Base-by-base conservation (phyloP, 2,329 filamentous ascomycete genomes). In the Fusarium nisikadoi region DNA sequence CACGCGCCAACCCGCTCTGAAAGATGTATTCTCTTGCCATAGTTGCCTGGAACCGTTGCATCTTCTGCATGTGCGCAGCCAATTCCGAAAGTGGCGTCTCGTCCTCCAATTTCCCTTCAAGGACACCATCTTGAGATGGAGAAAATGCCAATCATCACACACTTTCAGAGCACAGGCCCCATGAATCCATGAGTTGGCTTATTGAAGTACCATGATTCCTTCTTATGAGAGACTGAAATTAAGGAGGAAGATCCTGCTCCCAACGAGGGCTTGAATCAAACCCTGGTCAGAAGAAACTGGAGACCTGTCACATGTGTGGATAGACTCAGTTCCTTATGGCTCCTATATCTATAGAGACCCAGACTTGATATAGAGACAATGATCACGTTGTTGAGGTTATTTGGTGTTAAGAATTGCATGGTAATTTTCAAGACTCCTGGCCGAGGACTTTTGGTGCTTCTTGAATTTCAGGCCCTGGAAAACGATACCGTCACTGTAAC, bases 101-200 rank as follows among this genome's bases (percentile, higher is more conserved):
- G 19, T 54, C 68, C 64, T 65, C 13, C 42, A 65, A 69, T 72
- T 63, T 72, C 33, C 45, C 43, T 61, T 46, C 23, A 27, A 59
- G 39, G 61, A 43, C 33, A 70, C 27, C 25, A 64, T 70, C 35
- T 23, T 50, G n/a, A 36, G 29, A 58, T 31, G 10, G 33, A 25
- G 25, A 45, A 43, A 41, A 43, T 46, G 16, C n/a, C 23, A 39
- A 43, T 38, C 35, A 42, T 60, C 19, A 19, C 33, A 20, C n/a
- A 63, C 29, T 19, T 27, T 39, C 25, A 29, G 29, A 53, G 57
- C 36, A 46, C 23, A 47, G 53, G 29, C 39, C 25, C n/a, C 19
- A 64, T 46, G 23, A 29, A 20, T 47, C 43, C 50, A 27, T 42
- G 33, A 42, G 56, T 42, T 29, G 54, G 25, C 19, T 39, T 50